These are phyloP conservation scores for Citrus trifoliata DNA, from an alignment of 345 rosid species.

Conservation along the genomic window DNA sequence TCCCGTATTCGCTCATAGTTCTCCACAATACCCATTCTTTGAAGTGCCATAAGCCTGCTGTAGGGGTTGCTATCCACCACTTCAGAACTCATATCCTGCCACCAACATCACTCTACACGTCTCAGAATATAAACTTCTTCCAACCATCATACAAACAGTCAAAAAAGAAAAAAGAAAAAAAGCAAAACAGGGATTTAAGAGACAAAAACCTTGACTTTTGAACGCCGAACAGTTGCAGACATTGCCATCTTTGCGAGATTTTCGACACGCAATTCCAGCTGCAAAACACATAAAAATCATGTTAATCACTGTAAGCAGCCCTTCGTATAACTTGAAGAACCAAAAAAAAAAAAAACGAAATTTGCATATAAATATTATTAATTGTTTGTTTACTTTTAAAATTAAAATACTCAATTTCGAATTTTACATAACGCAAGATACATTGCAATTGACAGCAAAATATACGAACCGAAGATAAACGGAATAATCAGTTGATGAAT, in stretches of 20 bases:
- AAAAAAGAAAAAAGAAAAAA: no score
- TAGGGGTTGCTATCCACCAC: slow-evolving; percentile 98
- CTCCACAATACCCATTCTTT: slow-evolving; percentile 93
- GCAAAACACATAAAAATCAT: slow-evolving; percentile 7
- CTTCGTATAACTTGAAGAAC: not conserved
- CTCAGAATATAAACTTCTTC: not conserved
- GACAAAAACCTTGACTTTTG: slow-evolving; percentile 68
- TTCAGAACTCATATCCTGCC: slow-evolving; percentile 93
- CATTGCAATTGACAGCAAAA: not conserved
- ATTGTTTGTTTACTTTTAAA: no score
- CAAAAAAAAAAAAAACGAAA: not conserved
- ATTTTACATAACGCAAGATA: not conserved
- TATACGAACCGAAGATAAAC: not conserved
- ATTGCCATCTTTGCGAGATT: slow-evolving; percentile 51
- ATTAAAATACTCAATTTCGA: not conserved
- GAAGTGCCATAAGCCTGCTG: slow-evolving; percentile 99
- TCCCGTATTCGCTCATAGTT: slow-evolving; percentile 85
- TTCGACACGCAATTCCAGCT: slow-evolving; percentile 62
- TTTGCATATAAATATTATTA: not conserved
- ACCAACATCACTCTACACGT: slow-evolving; percentile 3
- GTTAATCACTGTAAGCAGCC: not conserved
- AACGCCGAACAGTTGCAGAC: slow-evolving; percentile 51
- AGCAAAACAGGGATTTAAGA: not conserved
- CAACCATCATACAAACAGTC: not conserved
- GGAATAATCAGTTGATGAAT: not conserved